These are phyloP conservation scores for Penicillium egyptiacum DNA, from an alignment of 495 filamentous ascomycete species.

Conservation along the genomic window DNA sequence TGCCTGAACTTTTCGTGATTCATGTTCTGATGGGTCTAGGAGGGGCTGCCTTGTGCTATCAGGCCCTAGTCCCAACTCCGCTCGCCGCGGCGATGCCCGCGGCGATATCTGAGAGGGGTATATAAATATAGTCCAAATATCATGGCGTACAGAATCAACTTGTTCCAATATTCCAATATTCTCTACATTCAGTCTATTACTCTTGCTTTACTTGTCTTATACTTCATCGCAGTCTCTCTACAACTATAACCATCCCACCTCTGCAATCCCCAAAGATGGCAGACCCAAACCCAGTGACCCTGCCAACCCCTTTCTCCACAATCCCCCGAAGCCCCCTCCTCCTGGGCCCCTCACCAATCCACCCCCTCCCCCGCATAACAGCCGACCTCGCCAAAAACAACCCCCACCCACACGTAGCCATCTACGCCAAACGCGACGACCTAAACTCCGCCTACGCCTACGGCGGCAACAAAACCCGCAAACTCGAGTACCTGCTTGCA, in stretches of 20 bases:
- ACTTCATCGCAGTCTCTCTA: background rate
- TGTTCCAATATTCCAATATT: no score
- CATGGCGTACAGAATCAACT: background rate
- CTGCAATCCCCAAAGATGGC: background rate
- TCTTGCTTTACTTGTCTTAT: background rate
- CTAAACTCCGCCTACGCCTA: slow-evolving; percentile 61
- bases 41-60: background rate
- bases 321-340: slow-evolving; percentile 56
- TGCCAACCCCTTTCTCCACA: slow-evolving; percentile 57
- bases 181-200: background rate
- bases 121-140: slow-evolving; percentile 1
- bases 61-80: background rate
- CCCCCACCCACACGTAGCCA: slow-evolving; percentile 33
- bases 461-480: slow-evolving; percentile 67
- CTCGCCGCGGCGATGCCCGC: slow-evolving; percentile 6
- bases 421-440: slow-evolving; percentile 66
- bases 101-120: background rate
- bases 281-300: slow-evolving; percentile 23
- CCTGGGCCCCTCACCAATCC: slow-evolving; percentile 61
- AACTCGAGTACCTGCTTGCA: slow-evolving; percentile 61
- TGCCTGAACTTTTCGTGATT: background rate
- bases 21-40: background rate
- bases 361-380: slow-evolving; percentile 58
- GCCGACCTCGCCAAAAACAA: slow-evolving; percentile 49
- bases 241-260: background rate